Conservation (phyloP, 192 early-diverging fungal species). For the Backusella tarrabulga region DNA sequence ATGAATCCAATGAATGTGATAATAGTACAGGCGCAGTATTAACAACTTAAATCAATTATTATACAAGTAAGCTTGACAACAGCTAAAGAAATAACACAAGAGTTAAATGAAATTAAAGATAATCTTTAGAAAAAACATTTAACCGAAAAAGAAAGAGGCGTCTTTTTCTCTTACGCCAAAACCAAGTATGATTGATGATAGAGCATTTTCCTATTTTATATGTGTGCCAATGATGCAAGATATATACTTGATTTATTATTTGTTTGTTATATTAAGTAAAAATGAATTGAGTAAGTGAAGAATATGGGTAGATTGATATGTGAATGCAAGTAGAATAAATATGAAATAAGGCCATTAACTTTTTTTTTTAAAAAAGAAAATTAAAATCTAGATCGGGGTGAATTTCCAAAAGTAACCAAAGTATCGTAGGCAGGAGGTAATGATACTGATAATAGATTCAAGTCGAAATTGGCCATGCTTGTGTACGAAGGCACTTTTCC, state of each 20-base stretch:
- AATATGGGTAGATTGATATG: background rate
- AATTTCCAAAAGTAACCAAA: conserved; percentile 1
- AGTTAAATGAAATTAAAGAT: too few species aligned
- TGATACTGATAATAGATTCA: background rate
- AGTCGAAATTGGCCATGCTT: background rate
- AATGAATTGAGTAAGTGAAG: background rate
- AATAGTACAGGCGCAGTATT: too few species aligned
- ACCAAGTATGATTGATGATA: background rate
- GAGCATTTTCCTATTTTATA: background rate
- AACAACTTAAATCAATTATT: too few species aligned
- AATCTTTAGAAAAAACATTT: too few species aligned
- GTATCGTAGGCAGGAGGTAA: background rate
- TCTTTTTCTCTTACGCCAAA: background rate
- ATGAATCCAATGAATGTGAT: too few species aligned
- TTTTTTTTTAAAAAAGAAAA: background rate
- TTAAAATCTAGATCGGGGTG: background rate
- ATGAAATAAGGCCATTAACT: background rate
- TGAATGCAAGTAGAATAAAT: background rate
- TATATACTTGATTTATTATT: background rate
- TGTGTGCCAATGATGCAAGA: background rate
- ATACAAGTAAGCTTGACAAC: too few species aligned
- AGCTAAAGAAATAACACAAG: too few species aligned
- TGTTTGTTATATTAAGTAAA: background rate
- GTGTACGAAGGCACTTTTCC: conserved; percentile 19
- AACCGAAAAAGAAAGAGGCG: background rate